Conservation (phyloP, 2,329 filamentous ascomycete species). For the Allantophomopsis cytisporea region DNA sequence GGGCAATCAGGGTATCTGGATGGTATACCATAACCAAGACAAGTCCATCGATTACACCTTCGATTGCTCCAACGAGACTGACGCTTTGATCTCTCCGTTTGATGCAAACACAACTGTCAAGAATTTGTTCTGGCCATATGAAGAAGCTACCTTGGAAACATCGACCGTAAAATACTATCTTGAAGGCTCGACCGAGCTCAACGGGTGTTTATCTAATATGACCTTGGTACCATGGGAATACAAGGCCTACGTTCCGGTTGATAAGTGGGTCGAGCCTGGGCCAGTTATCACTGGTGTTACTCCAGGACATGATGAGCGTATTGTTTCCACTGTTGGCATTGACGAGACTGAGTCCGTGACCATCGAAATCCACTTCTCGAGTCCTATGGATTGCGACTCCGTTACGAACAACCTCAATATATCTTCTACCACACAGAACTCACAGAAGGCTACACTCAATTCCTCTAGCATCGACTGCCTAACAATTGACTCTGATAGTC, state of each 20-base stretch:
- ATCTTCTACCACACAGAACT: constrained; percentile 34
- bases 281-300: constrained; percentile 41
- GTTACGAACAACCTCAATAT: constrained; percentile 34
- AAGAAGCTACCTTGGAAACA: constrained; percentile 34
- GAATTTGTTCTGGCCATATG: constrained; percentile 49
- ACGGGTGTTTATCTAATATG: constrained; percentile 38
- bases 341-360: constrained; percentile 12
- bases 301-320: constrained; percentile 40
- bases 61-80: constrained; percentile 32
- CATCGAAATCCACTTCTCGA: constrained; percentile 42
- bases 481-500: constrained; percentile 24
- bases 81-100: constrained; percentile 42
- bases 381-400: constrained; percentile 43
- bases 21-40: constrained; percentile 35
- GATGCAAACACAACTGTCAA: constrained; percentile 37
- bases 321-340: constrained; percentile 25
- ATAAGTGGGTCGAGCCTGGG: constrained; percentile 31
- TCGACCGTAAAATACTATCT: constrained; percentile 31
- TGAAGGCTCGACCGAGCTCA: constrained; percentile 27
- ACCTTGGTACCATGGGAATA: constrained; percentile 40
- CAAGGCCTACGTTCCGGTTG: constrained; percentile 41
- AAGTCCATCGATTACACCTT: constrained; percentile 37
- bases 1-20: constrained; percentile 30
- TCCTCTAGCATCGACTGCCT: constrained; percentile 20
- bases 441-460: constrained; percentile 24